phyloP scores from a whole-genome alignment of 2,329 filamentous ascomycete species.

The Xylariaceae sp. region DNA sequence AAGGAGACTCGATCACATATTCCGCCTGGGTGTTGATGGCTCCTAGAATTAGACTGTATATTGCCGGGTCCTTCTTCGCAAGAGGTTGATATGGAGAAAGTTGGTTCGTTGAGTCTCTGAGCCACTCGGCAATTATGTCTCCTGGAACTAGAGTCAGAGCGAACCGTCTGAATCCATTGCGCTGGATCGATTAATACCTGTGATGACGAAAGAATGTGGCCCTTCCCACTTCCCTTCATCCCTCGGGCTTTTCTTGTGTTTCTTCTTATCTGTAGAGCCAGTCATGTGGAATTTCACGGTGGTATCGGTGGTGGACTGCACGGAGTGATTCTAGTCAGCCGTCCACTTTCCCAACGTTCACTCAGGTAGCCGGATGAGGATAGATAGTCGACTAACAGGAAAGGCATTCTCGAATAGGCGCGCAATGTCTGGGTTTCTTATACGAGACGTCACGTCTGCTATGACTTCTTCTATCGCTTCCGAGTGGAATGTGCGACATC shows the following conservation, averaged over 20 bases:
- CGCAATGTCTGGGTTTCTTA: slow-evolving; percentile 85
- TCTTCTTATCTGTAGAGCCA: slow-evolving; percentile 59
- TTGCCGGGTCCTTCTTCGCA: slow-evolving; percentile 76
- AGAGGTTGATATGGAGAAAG: slow-evolving; percentile 85
- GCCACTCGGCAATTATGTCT: slow-evolving; percentile 91
- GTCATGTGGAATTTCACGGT: slow-evolving; percentile 86
- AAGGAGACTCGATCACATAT: slow-evolving; percentile 91
- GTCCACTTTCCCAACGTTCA: slow-evolving; percentile 3
- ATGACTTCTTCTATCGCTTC: slow-evolving; percentile 88
- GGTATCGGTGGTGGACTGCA: slow-evolving; percentile 78
- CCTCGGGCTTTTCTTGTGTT: slow-evolving; percentile 39
- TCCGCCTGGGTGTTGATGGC: slow-evolving; percentile 96
- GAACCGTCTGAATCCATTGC: not conserved
- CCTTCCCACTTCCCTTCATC: slow-evolving; percentile 75
- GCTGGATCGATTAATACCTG: slow-evolving; percentile 49
- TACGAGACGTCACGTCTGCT: slow-evolving; percentile 73
- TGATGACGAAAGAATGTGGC: slow-evolving; percentile 89
- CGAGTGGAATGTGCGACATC: slow-evolving; percentile 89
- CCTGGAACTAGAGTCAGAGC: slow-evolving; percentile 14
- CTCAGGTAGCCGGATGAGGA: slow-evolving; percentile 3
- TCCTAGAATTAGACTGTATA: slow-evolving; percentile 81
- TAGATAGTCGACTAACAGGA: slow-evolving; percentile 48
- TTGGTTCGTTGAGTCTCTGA: slow-evolving; percentile 92
- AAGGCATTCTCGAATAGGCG: slow-evolving; percentile 95
- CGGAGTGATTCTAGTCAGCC: slow-evolving; percentile 15